phyloP scores from a whole-genome alignment of 352 stramenopile species.

The Pythium dissimile region DNA sequence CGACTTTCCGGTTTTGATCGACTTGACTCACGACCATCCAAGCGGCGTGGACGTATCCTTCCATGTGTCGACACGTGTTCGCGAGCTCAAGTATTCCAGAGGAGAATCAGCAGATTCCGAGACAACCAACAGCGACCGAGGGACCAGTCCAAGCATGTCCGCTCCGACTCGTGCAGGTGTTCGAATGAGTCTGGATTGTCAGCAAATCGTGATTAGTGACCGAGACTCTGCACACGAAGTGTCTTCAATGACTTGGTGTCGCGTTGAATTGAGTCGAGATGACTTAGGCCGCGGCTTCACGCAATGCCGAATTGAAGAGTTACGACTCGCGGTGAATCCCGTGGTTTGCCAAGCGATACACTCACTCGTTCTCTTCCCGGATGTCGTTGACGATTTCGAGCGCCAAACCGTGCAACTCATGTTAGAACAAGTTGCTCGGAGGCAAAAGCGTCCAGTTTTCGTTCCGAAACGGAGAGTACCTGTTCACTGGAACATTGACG shows the following conservation, averaged over 20 bases:
- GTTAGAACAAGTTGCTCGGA: constrained; percentile 4
- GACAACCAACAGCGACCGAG: not conserved
- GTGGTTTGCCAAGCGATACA: constrained; percentile 14
- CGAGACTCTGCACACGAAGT: not conserved
- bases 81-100: constrained; percentile 2
- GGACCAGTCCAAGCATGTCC: not conserved
- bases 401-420: constrained; percentile 7
- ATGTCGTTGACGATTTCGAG: constrained; percentile 17
- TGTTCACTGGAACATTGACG: constrained; percentile 6
- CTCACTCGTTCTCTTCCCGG: constrained; percentile 20
- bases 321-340: constrained; percentile 6
- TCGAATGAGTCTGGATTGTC: constrained; percentile 10
- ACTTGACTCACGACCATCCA: constrained; percentile 3
- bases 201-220: not conserved
- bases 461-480: not conserved
- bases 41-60: constrained; percentile 1
- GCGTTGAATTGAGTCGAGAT: constrained; percentile 11
- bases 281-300: constrained; percentile 3
- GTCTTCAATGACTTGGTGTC: not conserved
- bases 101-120: not conserved
- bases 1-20: constrained; percentile 2
- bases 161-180: not conserved
- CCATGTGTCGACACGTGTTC: not conserved
- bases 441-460: not conserved
- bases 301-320: not conserved